Evolutionary conservation across 1,139 yeast species (phyloP).

Genomic region (Meyerozyma smithsonii): DNA sequence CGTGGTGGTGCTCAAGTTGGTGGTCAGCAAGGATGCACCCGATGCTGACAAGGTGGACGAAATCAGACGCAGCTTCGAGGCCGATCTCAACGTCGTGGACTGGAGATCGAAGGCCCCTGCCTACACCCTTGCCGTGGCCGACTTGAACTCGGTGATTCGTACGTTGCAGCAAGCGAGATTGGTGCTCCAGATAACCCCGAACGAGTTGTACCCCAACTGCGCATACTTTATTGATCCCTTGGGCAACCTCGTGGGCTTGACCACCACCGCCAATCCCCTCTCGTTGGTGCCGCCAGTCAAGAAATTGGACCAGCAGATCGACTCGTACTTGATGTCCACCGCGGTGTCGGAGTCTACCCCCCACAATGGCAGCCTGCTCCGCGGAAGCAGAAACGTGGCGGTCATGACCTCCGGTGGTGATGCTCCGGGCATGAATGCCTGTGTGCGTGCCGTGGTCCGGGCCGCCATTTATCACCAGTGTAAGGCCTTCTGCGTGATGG

Average conservation of each 20-base stretch:
- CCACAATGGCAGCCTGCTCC: not conserved
- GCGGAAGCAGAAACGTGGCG: conserved; percentile 53
- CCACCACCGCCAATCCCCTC: conserved; percentile 54
- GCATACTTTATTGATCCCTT: conserved; percentile 64
- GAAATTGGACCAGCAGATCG: conserved; percentile 12
- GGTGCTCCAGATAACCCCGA: conserved; percentile 47
- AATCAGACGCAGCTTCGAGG: not conserved
- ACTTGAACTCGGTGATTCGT: conserved; percentile 31
- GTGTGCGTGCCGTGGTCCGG: conserved; percentile 73
- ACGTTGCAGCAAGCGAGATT: conserved; percentile 22
- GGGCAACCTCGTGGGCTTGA: conserved; percentile 65
- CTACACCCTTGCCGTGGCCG: conserved; percentile 32
- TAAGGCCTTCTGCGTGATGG: conserved; percentile 68
- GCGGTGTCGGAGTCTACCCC: conserved; percentile 8
- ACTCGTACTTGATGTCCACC: conserved; percentile 7
- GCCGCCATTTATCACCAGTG: conserved; percentile 69
- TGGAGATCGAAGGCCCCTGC: conserved; percentile 48
- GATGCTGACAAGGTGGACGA: not conserved
- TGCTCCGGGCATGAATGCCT: conserved; percentile 84
- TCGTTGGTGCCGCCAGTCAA: conserved; percentile 43
- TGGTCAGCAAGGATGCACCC: not conserved
- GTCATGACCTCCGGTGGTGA: conserved; percentile 90
- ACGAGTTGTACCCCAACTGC: conserved; percentile 62
- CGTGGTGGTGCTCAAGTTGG: conserved; percentile 22
- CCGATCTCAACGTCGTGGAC: conserved; percentile 21